Evolutionary conservation across 495 filamentous ascomycete species (phyloP).

Genomic region (Xylaria grammica): DNA sequence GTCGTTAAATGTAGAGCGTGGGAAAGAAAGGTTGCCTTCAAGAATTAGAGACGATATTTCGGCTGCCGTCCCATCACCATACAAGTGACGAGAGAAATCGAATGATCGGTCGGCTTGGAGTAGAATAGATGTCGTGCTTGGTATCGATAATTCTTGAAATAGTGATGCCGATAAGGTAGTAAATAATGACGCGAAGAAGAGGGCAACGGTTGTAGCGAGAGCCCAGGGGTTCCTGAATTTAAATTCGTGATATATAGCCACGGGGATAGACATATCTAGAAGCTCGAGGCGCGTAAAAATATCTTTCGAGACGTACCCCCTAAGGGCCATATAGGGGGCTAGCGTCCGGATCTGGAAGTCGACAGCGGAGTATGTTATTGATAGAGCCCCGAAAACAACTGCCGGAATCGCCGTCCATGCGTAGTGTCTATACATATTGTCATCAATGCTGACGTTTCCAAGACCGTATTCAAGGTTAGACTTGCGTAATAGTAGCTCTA

Average conservation of each 20-base stretch:
- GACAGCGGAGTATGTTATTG: not conserved
- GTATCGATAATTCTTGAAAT: not conserved
- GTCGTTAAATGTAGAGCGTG: not conserved
- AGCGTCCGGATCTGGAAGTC: not conserved
- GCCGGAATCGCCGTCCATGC: not conserved
- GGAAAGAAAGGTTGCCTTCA: not conserved
- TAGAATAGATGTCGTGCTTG: not conserved
- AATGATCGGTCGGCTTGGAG: not conserved
- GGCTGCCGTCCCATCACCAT: not conserved
- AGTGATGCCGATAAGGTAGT: not conserved
- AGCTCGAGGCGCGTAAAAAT: not conserved
- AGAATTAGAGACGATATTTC: not conserved
- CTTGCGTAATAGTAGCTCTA: not conserved
- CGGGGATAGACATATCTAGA: not conserved
- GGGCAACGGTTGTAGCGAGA: not conserved
- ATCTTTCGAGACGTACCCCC: not conserved
- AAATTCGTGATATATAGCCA: not conserved
- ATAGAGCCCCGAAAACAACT: not conserved
- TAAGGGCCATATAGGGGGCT: not conserved
- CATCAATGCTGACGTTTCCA: not conserved
- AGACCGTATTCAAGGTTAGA: not conserved
- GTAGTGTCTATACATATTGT: not conserved
- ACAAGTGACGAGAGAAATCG: not conserved
- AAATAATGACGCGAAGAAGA: conserved; percentile 1
- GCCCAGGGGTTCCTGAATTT: not conserved